These are phyloP conservation scores for Capsicum baccatum DNA, from an alignment of 257 asterid genomes.

Conservation along the genomic window DNA sequence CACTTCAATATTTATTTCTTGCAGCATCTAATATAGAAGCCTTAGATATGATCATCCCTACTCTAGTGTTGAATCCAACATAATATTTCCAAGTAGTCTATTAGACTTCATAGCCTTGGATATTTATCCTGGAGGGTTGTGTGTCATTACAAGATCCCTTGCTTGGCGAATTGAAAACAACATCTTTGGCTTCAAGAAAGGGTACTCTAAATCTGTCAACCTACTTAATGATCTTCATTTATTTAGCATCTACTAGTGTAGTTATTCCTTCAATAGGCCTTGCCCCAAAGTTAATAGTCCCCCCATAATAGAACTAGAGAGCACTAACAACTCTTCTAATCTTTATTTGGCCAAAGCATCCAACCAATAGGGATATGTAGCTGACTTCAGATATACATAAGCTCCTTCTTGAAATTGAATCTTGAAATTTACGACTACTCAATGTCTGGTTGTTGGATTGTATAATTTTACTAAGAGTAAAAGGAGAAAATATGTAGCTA, in stretches of 20 bases:
- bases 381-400: constrained; percentile 62
- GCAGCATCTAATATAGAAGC: no score
- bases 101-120: no score
- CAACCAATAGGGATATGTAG: constrained; percentile 61
- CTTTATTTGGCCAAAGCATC: constrained; percentile 70
- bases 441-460: no score
- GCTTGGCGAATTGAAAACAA: constrained; percentile 47
- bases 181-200: constrained; percentile 55
- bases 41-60: no score
- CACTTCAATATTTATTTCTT: no score
- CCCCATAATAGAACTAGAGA: constrained; percentile 63
- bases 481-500: no score
- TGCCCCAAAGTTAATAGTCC: constrained; percentile 70
- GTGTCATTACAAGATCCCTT: constrained; percentile 45
- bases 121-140: constrained; percentile 31
- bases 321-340: constrained; percentile 48
- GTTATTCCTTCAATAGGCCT: constrained; percentile 65
- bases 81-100: no score
- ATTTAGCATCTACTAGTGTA: constrained; percentile 55
- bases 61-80: no score
- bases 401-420: constrained; percentile 57
- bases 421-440: constrained; percentile 45
- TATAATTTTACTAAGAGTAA: no score
- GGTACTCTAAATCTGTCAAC: constrained; percentile 42
- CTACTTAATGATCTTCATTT: constrained; percentile 45